Evolutionary conservation across 164 flowering plant species (phyloP).

Genomic region (Vitis labrusca): DNA sequence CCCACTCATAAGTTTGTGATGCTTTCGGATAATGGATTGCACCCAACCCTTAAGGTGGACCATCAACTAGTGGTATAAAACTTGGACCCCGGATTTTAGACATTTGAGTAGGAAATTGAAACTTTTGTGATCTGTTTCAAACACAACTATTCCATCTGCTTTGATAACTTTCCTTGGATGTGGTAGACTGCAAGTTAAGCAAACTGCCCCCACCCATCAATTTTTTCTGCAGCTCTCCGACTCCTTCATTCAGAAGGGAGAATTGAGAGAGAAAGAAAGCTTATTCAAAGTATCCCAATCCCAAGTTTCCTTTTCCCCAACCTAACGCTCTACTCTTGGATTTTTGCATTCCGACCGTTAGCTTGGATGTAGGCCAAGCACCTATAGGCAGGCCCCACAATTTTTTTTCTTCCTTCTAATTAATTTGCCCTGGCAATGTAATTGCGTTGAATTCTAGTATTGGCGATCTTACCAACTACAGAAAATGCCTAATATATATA

Average conservation of each 20-base stretch:
- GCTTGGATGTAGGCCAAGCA: conserved; percentile 27
- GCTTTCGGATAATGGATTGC: too few species aligned
- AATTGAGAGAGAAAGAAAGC: not conserved
- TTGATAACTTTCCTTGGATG: not conserved
- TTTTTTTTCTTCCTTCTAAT: not conserved
- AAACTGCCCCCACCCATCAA: conserved; percentile 11
- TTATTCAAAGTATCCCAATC: conserved; percentile 14
- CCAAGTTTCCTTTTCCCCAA: conserved; percentile 20
- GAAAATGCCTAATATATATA: not conserved
- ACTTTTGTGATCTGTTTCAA: not conserved
- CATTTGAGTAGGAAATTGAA: too few species aligned
- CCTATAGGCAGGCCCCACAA: conserved; percentile 13
- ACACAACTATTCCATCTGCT: not conserved
- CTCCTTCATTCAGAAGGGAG: conserved; percentile 21
- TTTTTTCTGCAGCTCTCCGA: not conserved
- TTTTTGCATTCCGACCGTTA: conserved; percentile 33
- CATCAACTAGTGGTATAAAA: too few species aligned
- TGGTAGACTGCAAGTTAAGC: conserved; percentile 52
- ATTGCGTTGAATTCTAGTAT: not conserved
- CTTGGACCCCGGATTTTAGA: too few species aligned
- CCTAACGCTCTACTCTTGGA: conserved; percentile 34
- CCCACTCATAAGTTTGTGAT: too few species aligned
- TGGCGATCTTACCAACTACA: conserved; percentile 8
- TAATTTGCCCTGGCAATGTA: too few species aligned
- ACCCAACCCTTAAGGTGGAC: too few species aligned